These are phyloP conservation scores for Pseudogymnoascus destructans DNA, from an alignment of 2,329 filamentous ascomycete genomes.

Conservation along the genomic window DNA sequence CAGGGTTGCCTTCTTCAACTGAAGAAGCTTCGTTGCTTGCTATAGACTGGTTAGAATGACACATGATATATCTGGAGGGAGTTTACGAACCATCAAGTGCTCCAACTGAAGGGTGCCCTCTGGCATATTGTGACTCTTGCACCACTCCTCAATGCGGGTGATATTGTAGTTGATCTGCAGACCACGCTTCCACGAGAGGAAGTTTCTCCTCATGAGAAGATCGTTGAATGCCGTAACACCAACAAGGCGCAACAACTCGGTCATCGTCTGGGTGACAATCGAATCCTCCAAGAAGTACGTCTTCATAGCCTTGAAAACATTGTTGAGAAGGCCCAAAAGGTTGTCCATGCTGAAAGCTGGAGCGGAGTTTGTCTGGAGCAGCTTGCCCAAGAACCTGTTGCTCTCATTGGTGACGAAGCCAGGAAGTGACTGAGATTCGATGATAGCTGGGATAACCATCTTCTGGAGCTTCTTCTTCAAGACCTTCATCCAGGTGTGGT, in stretches of 20 bases:
- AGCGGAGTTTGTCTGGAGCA: conserved; percentile 75
- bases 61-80: conserved; percentile 5
- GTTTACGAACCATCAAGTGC: conserved; percentile 71
- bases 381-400: conserved; percentile 94
- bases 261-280: conserved; percentile 91
- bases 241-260: conserved; percentile 81
- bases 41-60: conserved; percentile 29
- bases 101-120: conserved; percentile 94
- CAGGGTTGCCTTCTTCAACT: conserved; percentile 95
- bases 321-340: conserved; percentile 86
- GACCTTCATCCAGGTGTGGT: conserved; percentile 99
- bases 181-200: conserved; percentile 97
- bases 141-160: conserved; percentile 98
- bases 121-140: conserved; percentile 99
- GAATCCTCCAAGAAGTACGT: conserved; percentile 93
- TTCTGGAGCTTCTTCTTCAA: conserved; percentile 98
- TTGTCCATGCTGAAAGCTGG: conserved; percentile 99
- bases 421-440: conserved; percentile 94
- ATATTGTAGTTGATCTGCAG: conserved; percentile 99
- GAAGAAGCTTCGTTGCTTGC: conserved; percentile 96
- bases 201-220: conserved; percentile 91
- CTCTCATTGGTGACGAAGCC: conserved; percentile 98
- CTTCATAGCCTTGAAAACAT: conserved; percentile 97
- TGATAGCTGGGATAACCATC: conserved; percentile 99
- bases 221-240: conserved; percentile 98